Percentiles rank a stretch among this genome's conserved stretches.
Evolutionary conservation across 768 basidiomycete genomes (phyloP).

Genomic region (Naganishia friedmannii): DNA sequence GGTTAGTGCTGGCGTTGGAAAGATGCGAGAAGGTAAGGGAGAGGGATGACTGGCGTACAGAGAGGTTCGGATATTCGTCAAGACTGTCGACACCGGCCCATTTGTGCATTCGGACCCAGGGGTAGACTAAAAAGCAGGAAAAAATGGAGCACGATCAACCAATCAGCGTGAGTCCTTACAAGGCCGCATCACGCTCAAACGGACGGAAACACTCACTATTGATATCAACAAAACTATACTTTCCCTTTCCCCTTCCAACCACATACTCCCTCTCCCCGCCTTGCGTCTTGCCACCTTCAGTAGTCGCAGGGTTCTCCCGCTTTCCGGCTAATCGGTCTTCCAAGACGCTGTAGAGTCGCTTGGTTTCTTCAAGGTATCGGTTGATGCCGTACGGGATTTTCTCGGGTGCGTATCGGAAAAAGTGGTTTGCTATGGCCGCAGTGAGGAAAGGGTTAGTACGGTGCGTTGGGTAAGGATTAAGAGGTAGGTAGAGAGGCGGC

Average conservation of each 20-base stretch:
- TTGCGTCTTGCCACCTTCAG: background rate
- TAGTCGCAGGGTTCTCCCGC: constrained; percentile 28
- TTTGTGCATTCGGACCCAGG: constrained; percentile 60
- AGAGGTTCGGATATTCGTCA: constrained; percentile 65
- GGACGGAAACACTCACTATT: constrained; percentile 39
- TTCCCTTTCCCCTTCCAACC: constrained; percentile 69
- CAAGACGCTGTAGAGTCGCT: constrained; percentile 74
- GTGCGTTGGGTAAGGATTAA: too few relatives aligned
- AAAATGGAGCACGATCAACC: background rate
- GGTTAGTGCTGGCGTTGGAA: background rate
- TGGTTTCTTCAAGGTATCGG: constrained; percentile 78
- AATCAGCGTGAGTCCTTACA: background rate
- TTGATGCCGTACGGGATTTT: constrained; percentile 50
- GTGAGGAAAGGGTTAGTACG: background rate
- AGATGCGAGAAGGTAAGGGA: background rate
- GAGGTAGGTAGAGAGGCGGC: background rate
- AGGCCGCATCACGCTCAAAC: background rate
- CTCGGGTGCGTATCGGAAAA: constrained; percentile 55
- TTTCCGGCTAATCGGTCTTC: constrained; percentile 62
- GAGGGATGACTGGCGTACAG: constrained; percentile 52
- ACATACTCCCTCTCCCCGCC: constrained; percentile 66
- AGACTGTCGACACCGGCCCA: constrained; percentile 60
- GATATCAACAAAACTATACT: constrained; percentile 62
- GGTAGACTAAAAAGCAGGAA: constrained; percentile 35
- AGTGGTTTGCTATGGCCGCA: constrained; percentile 63